phyloP scores from a whole-genome alignment of 768 basidiomycete species.

The Hemileccinum impolitum region DNA sequence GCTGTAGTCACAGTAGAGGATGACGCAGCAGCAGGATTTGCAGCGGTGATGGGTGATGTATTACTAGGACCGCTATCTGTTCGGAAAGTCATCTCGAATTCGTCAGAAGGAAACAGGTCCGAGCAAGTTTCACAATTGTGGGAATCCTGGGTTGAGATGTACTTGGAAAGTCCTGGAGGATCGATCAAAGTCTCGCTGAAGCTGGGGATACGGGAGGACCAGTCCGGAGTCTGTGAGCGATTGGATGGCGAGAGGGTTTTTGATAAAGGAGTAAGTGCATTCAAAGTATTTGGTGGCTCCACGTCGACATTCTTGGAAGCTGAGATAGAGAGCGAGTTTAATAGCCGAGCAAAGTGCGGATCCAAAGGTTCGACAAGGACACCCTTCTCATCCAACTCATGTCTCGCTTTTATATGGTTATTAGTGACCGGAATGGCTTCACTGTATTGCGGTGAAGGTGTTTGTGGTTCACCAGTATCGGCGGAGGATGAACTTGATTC shows the following conservation, averaged over 20 bases:
- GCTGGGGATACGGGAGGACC: conserved; percentile 31
- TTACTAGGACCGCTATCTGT: conserved; percentile 2
- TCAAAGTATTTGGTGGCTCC: conserved; percentile 5
- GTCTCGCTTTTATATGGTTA: conserved; percentile 19
- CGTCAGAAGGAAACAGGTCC: not conserved
- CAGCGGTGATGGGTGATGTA: conserved; percentile 6
- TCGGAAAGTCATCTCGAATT: conserved; percentile 1
- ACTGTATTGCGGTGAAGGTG: conserved; percentile 58
- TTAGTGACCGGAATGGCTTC: conserved; percentile 32
- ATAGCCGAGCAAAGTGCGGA: conserved; percentile 67
- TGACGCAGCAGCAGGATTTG: conserved; percentile 7
- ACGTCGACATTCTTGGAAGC: conserved; percentile 32
- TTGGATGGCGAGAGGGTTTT: conserved; percentile 8
- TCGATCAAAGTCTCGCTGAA: conserved; percentile 11
- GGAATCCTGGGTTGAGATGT: conserved; percentile 1
- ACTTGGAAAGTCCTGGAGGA: conserved; percentile 8
- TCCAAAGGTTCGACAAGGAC: conserved; percentile 42
- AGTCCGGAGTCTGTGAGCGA: conserved; percentile 27
- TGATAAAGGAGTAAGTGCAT: conserved; percentile 9
- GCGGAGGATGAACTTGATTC: conserved; percentile 69
- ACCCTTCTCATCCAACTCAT: conserved; percentile 33
- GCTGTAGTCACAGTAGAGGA: conserved; percentile 12
- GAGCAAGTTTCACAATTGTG: conserved; percentile 6
- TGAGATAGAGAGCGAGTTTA: conserved; percentile 61
- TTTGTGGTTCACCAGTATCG: conserved; percentile 59